Evolutionary conservation across 2,329 filamentous ascomycete species (phyloP), one percentile per base, ranked within the genome.

Genomic region (Cladosporium oxysporum): DNA sequence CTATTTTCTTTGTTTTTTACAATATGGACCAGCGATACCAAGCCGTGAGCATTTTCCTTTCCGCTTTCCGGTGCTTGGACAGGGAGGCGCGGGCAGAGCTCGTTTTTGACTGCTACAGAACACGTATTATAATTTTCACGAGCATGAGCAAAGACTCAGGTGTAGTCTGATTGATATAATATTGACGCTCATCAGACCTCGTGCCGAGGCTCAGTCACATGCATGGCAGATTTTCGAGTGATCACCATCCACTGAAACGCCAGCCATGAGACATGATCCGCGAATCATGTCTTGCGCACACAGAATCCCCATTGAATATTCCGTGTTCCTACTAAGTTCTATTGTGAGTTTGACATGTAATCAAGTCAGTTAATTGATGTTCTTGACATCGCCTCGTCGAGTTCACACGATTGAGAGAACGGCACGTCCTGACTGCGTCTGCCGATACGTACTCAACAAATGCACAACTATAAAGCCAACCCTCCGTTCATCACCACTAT

Each of bases 11-110:
- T 57, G 55, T 55, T 52, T 52, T 63, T 47, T 57, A 50, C 60
- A 63, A 63, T 63, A 63, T 63, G 61, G 50, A 63, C 55, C 61
- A 63, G 61, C 61, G 61, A 63, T 63, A 63, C 61, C 61, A 63
- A 63, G 49, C 61, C 50, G 61, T 63, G 61, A 63, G 50, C 50
- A 55, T 63, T 57, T 57, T 21, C 50, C 50, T 52, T 63, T 63
- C 50, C 33, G 50, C 61, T 57, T 57, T 63, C 49, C 35, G 26
- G 49, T 57, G 26, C 50, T 57, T 57, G 49, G 50, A 57, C 21
- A 53, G 60, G 61, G 50, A 63, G 35, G 16, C 35, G 61, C 61
- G 29, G 50, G 35, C 50, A 57, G 28, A 23, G 50, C 61, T 57
- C 44, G 50, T 62, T 53, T 57, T 37, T 57, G 29, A 55, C 50